Base-by-base conservation (phyloP, 2,329 filamentous ascomycete species). In the Penicillium capsulatum region DNA sequence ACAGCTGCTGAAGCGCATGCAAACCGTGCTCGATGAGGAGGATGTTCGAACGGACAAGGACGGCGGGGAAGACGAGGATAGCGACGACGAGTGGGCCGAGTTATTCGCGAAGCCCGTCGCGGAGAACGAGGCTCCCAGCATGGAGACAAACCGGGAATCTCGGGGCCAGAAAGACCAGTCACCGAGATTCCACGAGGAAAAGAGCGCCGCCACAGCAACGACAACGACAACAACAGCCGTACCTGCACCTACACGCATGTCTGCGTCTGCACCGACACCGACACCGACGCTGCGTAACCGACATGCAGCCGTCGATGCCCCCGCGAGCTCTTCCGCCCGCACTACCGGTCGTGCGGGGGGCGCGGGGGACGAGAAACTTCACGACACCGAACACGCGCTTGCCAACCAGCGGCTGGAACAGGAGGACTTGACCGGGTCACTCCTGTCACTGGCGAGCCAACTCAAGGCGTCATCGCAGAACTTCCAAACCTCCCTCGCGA, bases 351-450 rank as follows among this genome's bases (percentile, higher is more conserved):
- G 38, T 30, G 34, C 39, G 3, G 31, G 43, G 32, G 28, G 34
- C 31, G 39, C 28, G 34, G 11, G 38, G 6, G 31, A 34, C 14
- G 42, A 51, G 11, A 54, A 58, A 20, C 47, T 55, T 11, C 44
- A 53, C 31, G 75, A 77, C 11, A 74, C 79, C 1, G 88, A 94
- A 68, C 75, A 81, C 1, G 75, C 89, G 20, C 77, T 95, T 30
- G 80, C 86, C 53, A 77, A 84, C 57, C 80, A 94, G 58, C 83
- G 86, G 37, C 73, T 72, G 38, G 88, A 95, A 67, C 90, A 96
- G 65, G 88, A 95, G 63, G 72, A 76, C 22, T 75, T 97, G 3
- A 91, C 90, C 0, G 75, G 78, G 26, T 90, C 86, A 6, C 81
- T 97, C n/a, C 73, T 95, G 15, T 71, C 77, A 31, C 85, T 96